phyloP scores from a whole-genome alignment of 352 stramenopile genomes.

The Pythium coloratum region DNA sequence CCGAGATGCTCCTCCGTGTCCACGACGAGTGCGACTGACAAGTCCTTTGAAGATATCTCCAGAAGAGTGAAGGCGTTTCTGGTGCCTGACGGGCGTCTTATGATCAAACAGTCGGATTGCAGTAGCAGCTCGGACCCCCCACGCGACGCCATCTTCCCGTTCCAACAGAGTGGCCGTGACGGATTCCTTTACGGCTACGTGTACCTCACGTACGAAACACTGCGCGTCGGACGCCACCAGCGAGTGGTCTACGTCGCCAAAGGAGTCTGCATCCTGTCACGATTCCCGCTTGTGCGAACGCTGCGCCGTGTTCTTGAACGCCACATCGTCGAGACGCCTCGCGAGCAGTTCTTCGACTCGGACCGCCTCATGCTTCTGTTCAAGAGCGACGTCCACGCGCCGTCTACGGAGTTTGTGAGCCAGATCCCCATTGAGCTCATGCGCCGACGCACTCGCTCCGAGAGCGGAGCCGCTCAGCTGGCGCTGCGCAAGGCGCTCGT shows the following conservation, averaged over 20 bases:
- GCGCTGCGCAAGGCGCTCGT: slow-evolving; percentile 33
- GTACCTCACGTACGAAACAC: slow-evolving; percentile 70
- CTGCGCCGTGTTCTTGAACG: slow-evolving; percentile 56
- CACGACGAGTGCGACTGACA: background rate
- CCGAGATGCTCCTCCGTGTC: background rate
- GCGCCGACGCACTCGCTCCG: slow-evolving; percentile 32
- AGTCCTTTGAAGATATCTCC: slow-evolving; percentile 52
- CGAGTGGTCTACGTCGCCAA: slow-evolving; percentile 56
- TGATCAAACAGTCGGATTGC: slow-evolving; percentile 33
- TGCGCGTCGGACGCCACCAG: slow-evolving; percentile 41
- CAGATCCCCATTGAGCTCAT: slow-evolving; percentile 33
- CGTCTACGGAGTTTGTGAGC: slow-evolving; percentile 24
- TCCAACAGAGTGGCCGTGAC: slow-evolving; percentile 73
- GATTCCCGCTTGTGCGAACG: slow-evolving; percentile 59
- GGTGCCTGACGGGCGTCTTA: slow-evolving; percentile 56
- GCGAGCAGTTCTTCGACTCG: slow-evolving; percentile 43
- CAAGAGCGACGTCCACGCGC: slow-evolving; percentile 18
- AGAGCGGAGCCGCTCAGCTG: slow-evolving; percentile 45
- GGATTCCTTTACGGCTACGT: slow-evolving; percentile 77
- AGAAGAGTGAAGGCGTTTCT: slow-evolving; percentile 71
- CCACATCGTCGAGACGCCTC: slow-evolving; percentile 28
- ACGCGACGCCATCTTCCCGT: slow-evolving; percentile 63
- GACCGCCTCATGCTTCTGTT: slow-evolving; percentile 50
- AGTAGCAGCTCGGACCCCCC: slow-evolving; percentile 35
- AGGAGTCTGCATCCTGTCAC: slow-evolving; percentile 69